These are phyloP conservation scores for Mycena amicta DNA, from an alignment of 768 basidiomycete species.

Conservation along the genomic window DNA sequence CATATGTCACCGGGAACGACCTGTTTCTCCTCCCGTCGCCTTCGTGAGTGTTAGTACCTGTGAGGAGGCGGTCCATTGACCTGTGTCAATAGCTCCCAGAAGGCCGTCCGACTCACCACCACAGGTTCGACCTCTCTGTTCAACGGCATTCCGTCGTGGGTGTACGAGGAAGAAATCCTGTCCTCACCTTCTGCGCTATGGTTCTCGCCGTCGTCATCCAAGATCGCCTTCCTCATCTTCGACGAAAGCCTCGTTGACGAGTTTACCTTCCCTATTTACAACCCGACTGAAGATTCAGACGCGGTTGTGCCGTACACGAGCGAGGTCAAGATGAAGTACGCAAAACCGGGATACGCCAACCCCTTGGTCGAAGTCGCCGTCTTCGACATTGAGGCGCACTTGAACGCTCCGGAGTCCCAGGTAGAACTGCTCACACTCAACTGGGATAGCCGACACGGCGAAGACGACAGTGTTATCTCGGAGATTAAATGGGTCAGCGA, in stretches of 20 bases:
- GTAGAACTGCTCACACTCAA: slow-evolving; percentile 57
- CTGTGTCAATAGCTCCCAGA: slow-evolving; percentile 33
- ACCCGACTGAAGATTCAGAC: slow-evolving; percentile 72
- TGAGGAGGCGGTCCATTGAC: not conserved
- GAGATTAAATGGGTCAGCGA: slow-evolving; percentile 91
- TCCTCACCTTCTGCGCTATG: slow-evolving; percentile 73
- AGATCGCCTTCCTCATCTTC: slow-evolving; percentile 81
- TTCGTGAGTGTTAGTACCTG: slow-evolving; percentile 44
- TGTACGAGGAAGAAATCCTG: slow-evolving; percentile 94
- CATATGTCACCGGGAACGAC: slow-evolving; percentile 86
- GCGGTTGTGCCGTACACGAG: slow-evolving; percentile 79
- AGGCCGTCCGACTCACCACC: slow-evolving; percentile 75
- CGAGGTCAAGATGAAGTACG: slow-evolving; percentile 75
- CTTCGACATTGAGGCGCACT: slow-evolving; percentile 71
- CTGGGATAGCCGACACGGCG: slow-evolving; percentile 64
- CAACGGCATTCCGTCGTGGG: slow-evolving; percentile 97
- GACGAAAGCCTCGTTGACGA: slow-evolving; percentile 90
- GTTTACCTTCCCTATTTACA: slow-evolving; percentile 90
- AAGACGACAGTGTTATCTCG: slow-evolving; percentile 68
- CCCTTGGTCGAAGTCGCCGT: slow-evolving; percentile 83
- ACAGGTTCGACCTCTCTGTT: slow-evolving; percentile 85
- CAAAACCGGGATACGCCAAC: slow-evolving; percentile 89
- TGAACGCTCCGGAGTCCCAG: slow-evolving; percentile 34
- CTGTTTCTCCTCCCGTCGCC: slow-evolving; percentile 80
- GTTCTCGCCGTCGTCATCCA: slow-evolving; percentile 84